Evolutionary conservation across 805 yeast genomes (phyloP), one percentile per base, ranked within the genome.

Genomic region (Teunomyces barrocoloradensis): DNA sequence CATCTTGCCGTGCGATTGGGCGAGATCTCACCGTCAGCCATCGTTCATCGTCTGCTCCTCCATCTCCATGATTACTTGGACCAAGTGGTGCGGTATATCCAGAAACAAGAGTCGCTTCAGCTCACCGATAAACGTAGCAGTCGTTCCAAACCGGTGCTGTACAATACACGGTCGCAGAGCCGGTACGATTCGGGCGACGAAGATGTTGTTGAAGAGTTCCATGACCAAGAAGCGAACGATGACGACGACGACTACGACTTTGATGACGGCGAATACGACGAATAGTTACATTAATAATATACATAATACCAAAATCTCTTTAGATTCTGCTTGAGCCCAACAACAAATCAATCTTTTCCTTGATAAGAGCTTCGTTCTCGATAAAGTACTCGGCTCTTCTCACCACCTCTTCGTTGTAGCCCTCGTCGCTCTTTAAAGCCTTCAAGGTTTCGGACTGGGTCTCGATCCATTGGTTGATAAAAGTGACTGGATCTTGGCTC

Each of bases 351-450:
- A 92, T 75, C 59, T 89, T 90, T 57, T 90, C 94, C 51, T 80
- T 79, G 46, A 94, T 72, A 56, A 87, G 71, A 25, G 64, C 64
- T 54, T 73, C 75, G 51, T 88, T 89, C 57, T 89, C 91, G 37
- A 82, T 80, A 51, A 70, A 94, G 66, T 85, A 94, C 13, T 83
- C 82, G 3, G 96, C 81, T 58, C 86, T 80, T 70, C 99, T 82
- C 4, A 89, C 96, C 17, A 80, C 74, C 61, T 91, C 97, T 68
- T 92, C 97, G 61, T 84, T 84, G 66, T 84, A 87, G 7, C 91
- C 92, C 57, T 87, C 94, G 53, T 94, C 98, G 54, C 96, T 90
- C 50, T 89, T 80, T 53, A 94, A 75, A 11, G 92, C 87, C 68
- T 87, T 90, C 59, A 94, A 75, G 42, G 92, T 87, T 50, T 89